Base-by-base conservation (phyloP, 768 basidiomycete genomes). In the Boletales sp. region DNA sequence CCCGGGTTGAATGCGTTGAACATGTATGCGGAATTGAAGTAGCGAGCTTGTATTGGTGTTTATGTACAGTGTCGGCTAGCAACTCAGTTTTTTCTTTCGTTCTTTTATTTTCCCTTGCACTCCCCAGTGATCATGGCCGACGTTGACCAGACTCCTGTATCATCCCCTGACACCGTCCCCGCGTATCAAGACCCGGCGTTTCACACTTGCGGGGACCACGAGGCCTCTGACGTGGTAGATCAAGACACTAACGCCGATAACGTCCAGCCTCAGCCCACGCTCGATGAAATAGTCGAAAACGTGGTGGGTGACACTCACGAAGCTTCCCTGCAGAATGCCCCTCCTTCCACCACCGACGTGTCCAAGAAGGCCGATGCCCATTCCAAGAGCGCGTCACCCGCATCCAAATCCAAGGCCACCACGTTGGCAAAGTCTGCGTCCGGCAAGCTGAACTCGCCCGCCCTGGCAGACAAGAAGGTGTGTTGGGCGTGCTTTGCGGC, bases 1-100 rank as follows among this genome's bases (percentile, higher is more conserved):
- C 90, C 92, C 8, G 80, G 81, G 13, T 68, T 91, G 58, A 81
- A 86, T 54, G 87, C 80, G 5, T 69, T 92, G 57, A 92, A 92
- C 62, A 56, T 90, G 64, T 78, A 80, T 56, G 80, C 81, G 14
- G 67, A 68, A 47, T 52, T 76, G 34, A 61, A 57, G 47, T 74
- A 57, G 51, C 31, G 32, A 44, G 34, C 41, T 42, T 49, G 52
- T 52, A 39, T 35, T 40, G 21, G 43, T 65, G 51, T 64, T 55
- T 53, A 51, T 59, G 56, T 48, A 55, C 50, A 48, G 18, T 47
- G 46, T 45, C 51, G 47, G 47, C 24, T 37, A 44, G 52, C 47
- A 44, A 53, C 50, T 43, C 43, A 39, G 29, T 47, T 50, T 58
- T 50, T 40, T 55, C 39, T 44, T 32, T 48, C 37, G 34, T 32